phyloP scores from a whole-genome alignment of 1,139 yeast species.

The Taphrina pruni region DNA sequence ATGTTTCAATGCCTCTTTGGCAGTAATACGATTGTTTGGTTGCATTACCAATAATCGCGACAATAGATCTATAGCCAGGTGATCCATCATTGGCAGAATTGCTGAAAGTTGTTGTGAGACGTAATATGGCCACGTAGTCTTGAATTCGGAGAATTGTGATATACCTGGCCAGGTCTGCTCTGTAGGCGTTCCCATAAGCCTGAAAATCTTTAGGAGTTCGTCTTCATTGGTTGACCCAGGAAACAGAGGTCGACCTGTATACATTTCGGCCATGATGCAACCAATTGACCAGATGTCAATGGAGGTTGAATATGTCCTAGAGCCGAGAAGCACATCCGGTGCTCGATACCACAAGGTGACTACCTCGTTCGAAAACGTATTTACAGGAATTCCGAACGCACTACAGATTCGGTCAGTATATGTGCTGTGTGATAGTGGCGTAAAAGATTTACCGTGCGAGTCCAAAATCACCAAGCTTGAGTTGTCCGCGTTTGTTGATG shows the following conservation, averaged over 20 bases:
- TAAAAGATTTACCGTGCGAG: slow-evolving; percentile 59
- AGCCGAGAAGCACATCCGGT: slow-evolving; percentile 94
- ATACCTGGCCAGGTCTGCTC: slow-evolving; percentile 97
- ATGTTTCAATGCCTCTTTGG: slow-evolving; percentile 74
- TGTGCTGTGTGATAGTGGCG: slow-evolving; percentile 54
- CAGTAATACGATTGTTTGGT: slow-evolving; percentile 89
- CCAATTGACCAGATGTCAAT: slow-evolving; percentile 99
- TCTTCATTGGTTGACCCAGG: slow-evolving; percentile 97
- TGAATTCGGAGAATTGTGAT: slow-evolving; percentile 81
- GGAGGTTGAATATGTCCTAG: slow-evolving; percentile 91
- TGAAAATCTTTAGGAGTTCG: slow-evolving; percentile 84
- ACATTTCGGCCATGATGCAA: slow-evolving; percentile 96
- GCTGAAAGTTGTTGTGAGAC: slow-evolving; percentile 83
- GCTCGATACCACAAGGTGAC: slow-evolving; percentile 99
- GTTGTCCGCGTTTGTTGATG: slow-evolving; percentile 84
- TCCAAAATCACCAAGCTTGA: slow-evolving; percentile 96
- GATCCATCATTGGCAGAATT: slow-evolving; percentile 77
- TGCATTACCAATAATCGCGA: slow-evolving; percentile 82
- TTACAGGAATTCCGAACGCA: slow-evolving; percentile 97
- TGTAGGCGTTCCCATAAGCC: slow-evolving; percentile 76
- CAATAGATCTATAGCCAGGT: slow-evolving; percentile 77
- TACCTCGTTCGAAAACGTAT: slow-evolving; percentile 95
- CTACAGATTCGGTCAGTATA: neutral
- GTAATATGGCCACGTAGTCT: slow-evolving; percentile 75
- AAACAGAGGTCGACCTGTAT: slow-evolving; percentile 94